Evolutionary conservation across 225 moss, liverwort and hornwort species (phyloP).

Genomic region (Sphagnum contortum): DNA sequence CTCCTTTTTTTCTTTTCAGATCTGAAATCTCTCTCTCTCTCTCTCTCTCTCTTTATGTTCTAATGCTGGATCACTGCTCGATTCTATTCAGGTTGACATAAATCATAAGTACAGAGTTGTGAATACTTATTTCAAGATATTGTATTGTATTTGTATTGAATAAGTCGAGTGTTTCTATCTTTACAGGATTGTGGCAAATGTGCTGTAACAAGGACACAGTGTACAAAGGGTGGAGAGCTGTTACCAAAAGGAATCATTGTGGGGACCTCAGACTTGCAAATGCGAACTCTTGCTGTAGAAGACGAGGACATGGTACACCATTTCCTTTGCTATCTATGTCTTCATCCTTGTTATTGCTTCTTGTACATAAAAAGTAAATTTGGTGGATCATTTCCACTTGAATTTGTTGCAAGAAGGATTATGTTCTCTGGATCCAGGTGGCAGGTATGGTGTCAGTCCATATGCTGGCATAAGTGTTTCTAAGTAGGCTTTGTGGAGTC

Average conservation of each 20-base stretch:
- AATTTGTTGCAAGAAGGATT: neutral
- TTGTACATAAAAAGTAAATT: neutral
- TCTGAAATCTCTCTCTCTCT: neutral
- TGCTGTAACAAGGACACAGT: constrained; percentile 13
- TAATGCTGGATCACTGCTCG: neutral
- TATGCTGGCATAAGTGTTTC: neutral
- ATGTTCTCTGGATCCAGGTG: neutral
- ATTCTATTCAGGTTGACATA: neutral
- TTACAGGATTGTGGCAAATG: constrained; percentile 3
- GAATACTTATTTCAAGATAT: too few relatives aligned
- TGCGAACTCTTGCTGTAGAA: constrained; percentile 35
- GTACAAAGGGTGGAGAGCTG: constrained; percentile 12
- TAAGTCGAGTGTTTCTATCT: neutral
- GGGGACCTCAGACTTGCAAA: constrained; percentile 61
- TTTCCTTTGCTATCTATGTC: neutral
- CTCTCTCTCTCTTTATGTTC: neutral
- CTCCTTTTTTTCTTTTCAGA: neutral
- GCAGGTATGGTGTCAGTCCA: neutral
- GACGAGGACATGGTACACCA: constrained; percentile 19
- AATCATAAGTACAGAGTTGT: neutral
- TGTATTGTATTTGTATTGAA: too few relatives aligned
- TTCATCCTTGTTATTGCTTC: neutral
- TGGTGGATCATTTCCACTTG: neutral
- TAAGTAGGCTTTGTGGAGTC: neutral
- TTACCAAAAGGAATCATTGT: constrained; percentile 50